Evolutionary conservation across 2,329 filamentous ascomycete species (phyloP).

Genomic region (Mycosphaerella sp.): DNA sequence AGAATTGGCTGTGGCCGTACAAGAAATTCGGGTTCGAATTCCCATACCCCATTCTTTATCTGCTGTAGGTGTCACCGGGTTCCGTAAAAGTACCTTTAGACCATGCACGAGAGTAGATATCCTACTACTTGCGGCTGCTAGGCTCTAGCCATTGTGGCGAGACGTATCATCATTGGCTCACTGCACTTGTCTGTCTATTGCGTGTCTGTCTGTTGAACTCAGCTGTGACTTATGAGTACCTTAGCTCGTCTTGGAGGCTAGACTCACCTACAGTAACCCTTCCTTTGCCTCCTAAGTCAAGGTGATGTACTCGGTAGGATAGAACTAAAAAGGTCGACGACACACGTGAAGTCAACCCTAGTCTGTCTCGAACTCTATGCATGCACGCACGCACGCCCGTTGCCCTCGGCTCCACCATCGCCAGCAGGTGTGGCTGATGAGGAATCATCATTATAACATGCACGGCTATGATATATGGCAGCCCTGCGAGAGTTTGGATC

Average conservation of each 20-base stretch:
- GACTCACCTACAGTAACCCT: constrained; percentile 12
- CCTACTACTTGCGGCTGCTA: constrained; percentile 7
- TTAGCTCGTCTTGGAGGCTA: constrained; percentile 12
- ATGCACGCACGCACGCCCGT: too few relatives aligned
- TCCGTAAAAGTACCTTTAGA: neutral
- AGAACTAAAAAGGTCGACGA: neutral
- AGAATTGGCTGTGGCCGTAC: neutral
- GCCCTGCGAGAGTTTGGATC: constrained; percentile 13
- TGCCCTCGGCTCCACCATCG: neutral
- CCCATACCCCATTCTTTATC: neutral
- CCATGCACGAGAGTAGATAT: neutral
- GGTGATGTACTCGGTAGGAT: too few relatives aligned
- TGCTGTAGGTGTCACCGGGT: neutral
- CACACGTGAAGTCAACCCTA: constrained; percentile 3
- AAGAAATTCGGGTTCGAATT: constrained; percentile 1
- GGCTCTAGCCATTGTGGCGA: neutral
- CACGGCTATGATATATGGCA: constrained; percentile 8
- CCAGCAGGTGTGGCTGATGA: constrained; percentile 15
- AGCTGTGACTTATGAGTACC: constrained; percentile 5
- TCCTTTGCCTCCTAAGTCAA: too few relatives aligned
- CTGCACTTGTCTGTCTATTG: too few relatives aligned
- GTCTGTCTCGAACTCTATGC: constrained; percentile 6
- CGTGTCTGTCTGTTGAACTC: neutral
- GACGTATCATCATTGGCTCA: neutral
- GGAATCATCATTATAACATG: neutral